These are phyloP conservation scores for Cymbopogon citratus DNA, from an alignment of 176 grass and related monocot genomes.

Conservation along the genomic window DNA sequence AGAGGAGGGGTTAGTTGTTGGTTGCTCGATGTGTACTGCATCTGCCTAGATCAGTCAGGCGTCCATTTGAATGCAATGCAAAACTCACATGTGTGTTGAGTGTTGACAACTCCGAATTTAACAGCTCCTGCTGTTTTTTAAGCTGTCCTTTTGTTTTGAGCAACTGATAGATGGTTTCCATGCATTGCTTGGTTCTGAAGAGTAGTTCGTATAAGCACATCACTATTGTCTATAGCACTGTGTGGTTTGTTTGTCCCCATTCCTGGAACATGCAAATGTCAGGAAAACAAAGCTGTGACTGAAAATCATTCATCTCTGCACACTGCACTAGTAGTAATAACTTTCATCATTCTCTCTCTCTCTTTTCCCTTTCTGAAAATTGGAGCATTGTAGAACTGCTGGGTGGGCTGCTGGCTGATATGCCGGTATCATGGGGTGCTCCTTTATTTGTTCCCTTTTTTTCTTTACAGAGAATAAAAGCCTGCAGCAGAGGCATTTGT, in stretches of 20 bases:
- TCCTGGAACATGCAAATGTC: slow-evolving; percentile 28
- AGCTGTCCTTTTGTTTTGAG: background rate
- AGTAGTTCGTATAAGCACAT: slow-evolving; percentile 29
- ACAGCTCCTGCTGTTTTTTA: slow-evolving; percentile 20
- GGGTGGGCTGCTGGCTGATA: background rate
- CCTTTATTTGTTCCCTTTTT: background rate
- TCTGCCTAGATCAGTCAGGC: background rate
- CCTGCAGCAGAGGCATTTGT: background rate
- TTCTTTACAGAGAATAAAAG: slow-evolving; percentile 25
- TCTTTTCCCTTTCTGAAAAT: background rate
- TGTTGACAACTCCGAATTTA: slow-evolving; percentile 31
- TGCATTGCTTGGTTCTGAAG: slow-evolving; percentile 36
- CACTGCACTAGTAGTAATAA: background rate
- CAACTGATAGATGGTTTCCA: background rate
- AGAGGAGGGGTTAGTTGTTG: background rate
- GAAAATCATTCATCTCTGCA: slow-evolving; percentile 21
- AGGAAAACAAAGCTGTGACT: slow-evolving; percentile 19
- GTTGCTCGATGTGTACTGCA: slow-evolving; percentile 20
- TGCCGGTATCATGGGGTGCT: slow-evolving; percentile 28
- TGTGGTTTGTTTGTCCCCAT: background rate
- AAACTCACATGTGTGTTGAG: background rate
- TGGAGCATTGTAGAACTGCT: background rate
- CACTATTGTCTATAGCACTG: background rate
- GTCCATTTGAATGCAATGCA: background rate
- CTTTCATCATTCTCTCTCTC: background rate